Evolutionary conservation across 129 eudicot genomes (phyloP).

Genomic region (Kitagawia praeruptora): DNA sequence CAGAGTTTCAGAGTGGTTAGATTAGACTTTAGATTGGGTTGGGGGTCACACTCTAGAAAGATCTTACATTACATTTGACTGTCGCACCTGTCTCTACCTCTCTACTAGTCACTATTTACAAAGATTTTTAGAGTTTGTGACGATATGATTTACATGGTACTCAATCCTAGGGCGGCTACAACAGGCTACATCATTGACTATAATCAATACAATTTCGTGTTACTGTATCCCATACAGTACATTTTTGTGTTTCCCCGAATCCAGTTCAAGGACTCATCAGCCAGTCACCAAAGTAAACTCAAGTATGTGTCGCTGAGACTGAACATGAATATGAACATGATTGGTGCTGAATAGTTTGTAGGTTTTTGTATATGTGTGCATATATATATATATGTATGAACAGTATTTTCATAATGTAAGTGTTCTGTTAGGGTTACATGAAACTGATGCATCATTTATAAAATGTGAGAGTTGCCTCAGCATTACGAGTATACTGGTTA

Average conservation of each 20-base stretch:
- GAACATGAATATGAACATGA: neutral
- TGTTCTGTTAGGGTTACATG: conserved; percentile 8
- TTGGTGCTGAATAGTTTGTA: neutral
- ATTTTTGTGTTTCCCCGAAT: neutral
- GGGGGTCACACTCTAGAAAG: neutral
- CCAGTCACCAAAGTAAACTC: too few relatives aligned
- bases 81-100: conserved; percentile 4
- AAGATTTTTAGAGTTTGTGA: neutral
- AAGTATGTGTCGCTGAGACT: neutral
- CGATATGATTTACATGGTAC: neutral
- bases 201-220: neutral
- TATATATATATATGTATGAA: neutral
- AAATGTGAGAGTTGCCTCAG: neutral
- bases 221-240: neutral
- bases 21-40: neutral
- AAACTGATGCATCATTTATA: conserved; percentile 10
- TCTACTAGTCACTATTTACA: neutral
- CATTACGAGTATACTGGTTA: conserved; percentile 21
- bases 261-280: neutral
- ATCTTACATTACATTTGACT: conserved; percentile 2
- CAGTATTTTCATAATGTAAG: neutral
- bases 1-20: neutral
- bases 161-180: neutral
- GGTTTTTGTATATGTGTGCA: neutral
- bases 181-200: neutral